Evolutionary conservation across 2,329 filamentous ascomycete species (phyloP).

Genomic region (Thelonectria rubi): DNA sequence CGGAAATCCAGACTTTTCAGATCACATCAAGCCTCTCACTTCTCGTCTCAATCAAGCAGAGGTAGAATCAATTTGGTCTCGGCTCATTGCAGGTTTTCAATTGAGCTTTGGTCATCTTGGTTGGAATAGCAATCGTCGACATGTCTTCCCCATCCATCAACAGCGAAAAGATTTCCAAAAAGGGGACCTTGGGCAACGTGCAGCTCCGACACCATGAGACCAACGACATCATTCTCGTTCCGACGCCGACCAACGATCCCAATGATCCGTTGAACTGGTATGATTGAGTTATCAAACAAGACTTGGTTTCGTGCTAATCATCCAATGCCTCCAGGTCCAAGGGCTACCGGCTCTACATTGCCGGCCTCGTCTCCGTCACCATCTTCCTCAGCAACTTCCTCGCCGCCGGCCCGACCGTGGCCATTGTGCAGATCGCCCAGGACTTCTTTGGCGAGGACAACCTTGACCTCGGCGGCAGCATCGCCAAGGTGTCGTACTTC

Average conservation of each 20-base stretch:
- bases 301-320: neutral
- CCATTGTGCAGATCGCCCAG: conserved; percentile 23
- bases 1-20: neutral
- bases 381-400: conserved; percentile 31
- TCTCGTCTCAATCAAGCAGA: neutral
- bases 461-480: conserved; percentile 17
- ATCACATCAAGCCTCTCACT: no score
- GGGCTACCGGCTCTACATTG: conserved; percentile 29
- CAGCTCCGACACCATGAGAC: conserved; percentile 29
- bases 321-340: conserved; percentile 44
- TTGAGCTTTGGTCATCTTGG: neutral
- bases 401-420: conserved; percentile 26
- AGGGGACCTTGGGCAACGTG: conserved; percentile 26
- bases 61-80: neutral
- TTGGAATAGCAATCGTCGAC: neutral
- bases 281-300: neutral
- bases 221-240: conserved; percentile 60
- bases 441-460: conserved; percentile 24
- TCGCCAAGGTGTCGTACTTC: conserved; percentile 29
- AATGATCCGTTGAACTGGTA: conserved; percentile 56
- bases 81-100: neutral
- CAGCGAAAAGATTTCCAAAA: conserved; percentile 8
- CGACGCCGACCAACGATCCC: conserved; percentile 57
- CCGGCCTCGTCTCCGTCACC: conserved; percentile 26
- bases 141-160: conserved; percentile 7